Evolutionary conservation across 148 eudicot genomes (phyloP), one percentile per base, ranked within the genome.

Genomic region (Polygonum maritimum): DNA sequence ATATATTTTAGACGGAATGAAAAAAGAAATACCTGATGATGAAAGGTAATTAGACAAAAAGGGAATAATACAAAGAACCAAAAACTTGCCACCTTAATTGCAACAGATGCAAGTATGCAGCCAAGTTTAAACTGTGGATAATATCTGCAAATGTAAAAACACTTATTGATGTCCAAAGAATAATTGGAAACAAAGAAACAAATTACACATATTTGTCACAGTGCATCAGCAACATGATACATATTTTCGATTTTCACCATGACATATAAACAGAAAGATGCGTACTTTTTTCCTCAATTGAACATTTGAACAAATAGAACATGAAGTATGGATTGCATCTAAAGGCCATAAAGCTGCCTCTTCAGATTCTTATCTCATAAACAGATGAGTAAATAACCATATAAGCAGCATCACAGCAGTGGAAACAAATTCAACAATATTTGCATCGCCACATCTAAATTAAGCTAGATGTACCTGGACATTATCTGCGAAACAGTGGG

Each of bases 81-180:
- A 13, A 0, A 11, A 40, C 14, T 38, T 48, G 9, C 77, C 69
- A 94, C 99, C 99, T 92, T 85, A 44, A 82, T 85, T 79, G 88
- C 89, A 83, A 92, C 76, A 65, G 82, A 86, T n/a, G 84, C 73
- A 38, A 95, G 84, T 49, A 86, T 78, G n/a, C 86, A 85, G 52
- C 96, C 99, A 75, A 95, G 81, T 81, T 87, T 91, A 49, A 90
- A 77, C 67, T 70, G 78, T 31, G 99, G 99, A 83, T 88, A 95
- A 82, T 75, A 95, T 89, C 99, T 95, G 85, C 80, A 83, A 80
- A 65, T 38, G 49, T 11, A 73, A 78, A 63, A 47, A 65, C 52
- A 72, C 18, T 22, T 44, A 18, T 19, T 44, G 52, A 72, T 19
- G 33, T 22, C 52, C 5, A 44, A 72, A 21, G 45, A 26, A 45